Percentiles rank a stretch among this genome's conserved stretches.
Evolutionary conservation across 371 early-diverging fungal species (phyloP).

Genomic region (Mortierella sp.): DNA sequence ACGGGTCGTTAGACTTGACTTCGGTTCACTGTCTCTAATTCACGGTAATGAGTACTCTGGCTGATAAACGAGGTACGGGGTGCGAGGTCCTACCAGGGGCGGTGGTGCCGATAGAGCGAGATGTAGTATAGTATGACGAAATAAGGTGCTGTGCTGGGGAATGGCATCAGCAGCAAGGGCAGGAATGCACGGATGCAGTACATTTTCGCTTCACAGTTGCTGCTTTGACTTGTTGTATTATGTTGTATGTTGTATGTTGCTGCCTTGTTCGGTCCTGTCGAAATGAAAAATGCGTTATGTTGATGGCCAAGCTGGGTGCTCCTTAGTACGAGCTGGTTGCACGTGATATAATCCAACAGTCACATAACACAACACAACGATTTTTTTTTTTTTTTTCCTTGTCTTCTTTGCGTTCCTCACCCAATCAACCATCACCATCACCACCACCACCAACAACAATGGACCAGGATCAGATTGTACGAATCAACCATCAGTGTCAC

Average conservation of each 20-base stretch:
- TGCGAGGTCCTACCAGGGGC: slow-evolving; percentile 69
- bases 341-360: too few relatives aligned
- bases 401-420: too few relatives aligned
- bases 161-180: slow-evolving; percentile 71
- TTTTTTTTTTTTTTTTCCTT: too few relatives aligned
- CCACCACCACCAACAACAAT: slow-evolving; percentile 23
- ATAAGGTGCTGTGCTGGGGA: slow-evolving; percentile 75
- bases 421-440: not conserved
- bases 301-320: too few relatives aligned
- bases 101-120: slow-evolving; percentile 73
- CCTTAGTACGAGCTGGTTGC: too few relatives aligned
- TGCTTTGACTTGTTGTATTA: not conserved
- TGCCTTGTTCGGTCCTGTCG: too few relatives aligned
- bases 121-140: slow-evolving; percentile 70
- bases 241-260: not conserved
- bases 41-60: too few relatives aligned
- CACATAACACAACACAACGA: too few relatives aligned
- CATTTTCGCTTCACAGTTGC: slow-evolving; percentile 44
- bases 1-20: not conserved
- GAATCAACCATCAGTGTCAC: too few relatives aligned
- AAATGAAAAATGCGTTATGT: too few relatives aligned
- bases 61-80: too few relatives aligned
- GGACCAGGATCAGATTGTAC: slow-evolving; percentile 52
- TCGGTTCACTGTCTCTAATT: too few relatives aligned
- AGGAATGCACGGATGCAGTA: slow-evolving; percentile 75